These are phyloP conservation scores for Lentinula sp. DNA, from an alignment of 768 basidiomycete genomes.

Conservation along the genomic window DNA sequence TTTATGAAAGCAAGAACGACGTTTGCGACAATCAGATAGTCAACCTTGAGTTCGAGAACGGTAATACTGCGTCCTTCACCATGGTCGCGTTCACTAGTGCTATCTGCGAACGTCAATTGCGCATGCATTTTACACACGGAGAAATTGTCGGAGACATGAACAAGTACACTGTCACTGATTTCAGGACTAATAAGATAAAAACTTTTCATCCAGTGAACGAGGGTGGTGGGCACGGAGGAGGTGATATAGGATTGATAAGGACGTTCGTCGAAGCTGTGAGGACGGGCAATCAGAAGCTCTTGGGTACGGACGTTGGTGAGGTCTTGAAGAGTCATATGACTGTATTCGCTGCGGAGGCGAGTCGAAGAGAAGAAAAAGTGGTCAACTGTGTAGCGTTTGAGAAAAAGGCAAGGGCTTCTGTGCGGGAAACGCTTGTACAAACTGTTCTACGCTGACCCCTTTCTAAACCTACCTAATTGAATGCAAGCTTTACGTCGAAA, in stretches of 20 bases:
- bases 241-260: conserved; percentile 70
- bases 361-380: conserved; percentile 61
- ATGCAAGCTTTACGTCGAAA: too few species aligned
- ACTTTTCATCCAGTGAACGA: conserved; percentile 44
- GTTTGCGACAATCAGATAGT: conserved; percentile 92
- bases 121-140: conserved; percentile 81
- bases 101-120: conserved; percentile 78
- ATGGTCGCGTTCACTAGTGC: conserved; percentile 83
- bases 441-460: background rate
- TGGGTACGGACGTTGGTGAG: conserved; percentile 65
- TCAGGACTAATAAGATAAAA: conserved; percentile 47
- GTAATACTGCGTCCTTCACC: conserved; percentile 79
- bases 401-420: conserved; percentile 32
- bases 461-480: background rate
- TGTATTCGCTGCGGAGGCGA: conserved; percentile 84
- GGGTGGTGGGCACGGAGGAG: conserved; percentile 79
- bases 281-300: conserved; percentile 50
- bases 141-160: conserved; percentile 87
- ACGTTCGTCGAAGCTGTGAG: conserved; percentile 75
- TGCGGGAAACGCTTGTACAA: background rate
- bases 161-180: conserved; percentile 72
- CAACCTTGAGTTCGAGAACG: conserved; percentile 79
- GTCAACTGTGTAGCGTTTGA: conserved; percentile 70
- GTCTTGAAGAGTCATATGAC: conserved; percentile 75
- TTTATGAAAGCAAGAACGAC: conserved; percentile 81